These are phyloP conservation scores for Cystofilobasidium capitatum DNA, from an alignment of 768 basidiomycete genomes.

Conservation along the genomic window DNA sequence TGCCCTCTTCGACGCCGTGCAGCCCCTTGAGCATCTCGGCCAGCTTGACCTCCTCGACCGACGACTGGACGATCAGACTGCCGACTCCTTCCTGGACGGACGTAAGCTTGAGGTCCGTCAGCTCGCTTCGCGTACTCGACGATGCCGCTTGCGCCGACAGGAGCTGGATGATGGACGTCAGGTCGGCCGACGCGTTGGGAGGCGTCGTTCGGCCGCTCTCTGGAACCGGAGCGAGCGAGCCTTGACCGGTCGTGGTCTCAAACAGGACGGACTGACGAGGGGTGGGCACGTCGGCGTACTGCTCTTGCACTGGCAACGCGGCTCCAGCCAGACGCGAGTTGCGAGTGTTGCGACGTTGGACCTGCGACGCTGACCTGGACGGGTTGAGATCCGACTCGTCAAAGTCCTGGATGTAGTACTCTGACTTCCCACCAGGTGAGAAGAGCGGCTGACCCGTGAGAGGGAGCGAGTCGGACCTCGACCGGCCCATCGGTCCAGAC, in stretches of 20 bases:
- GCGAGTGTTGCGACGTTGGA: slow-evolving; percentile 9
- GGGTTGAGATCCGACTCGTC: slow-evolving; percentile 25
- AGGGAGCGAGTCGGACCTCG: background rate
- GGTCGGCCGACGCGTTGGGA: background rate
- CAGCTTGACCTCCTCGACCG: background rate
- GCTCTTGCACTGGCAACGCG: background rate
- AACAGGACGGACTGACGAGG: background rate
- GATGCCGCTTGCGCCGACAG: background rate
- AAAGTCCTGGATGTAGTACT: slow-evolving; percentile 5
- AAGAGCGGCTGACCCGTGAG: background rate
- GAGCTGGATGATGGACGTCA: slow-evolving; percentile 4
- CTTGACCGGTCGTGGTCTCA: background rate
- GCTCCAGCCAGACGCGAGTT: background rate
- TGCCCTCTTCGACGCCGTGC: background rate
- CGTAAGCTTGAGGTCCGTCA: slow-evolving; percentile 16
- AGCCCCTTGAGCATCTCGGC: background rate
- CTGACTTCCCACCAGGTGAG: background rate
- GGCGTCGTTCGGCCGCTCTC: background rate
- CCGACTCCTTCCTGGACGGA: background rate
- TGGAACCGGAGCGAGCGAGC: background rate
- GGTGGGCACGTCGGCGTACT: background rate
- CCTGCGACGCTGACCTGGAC: slow-evolving; percentile 19
- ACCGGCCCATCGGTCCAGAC: background rate
- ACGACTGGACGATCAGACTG: background rate
- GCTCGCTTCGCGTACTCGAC: slow-evolving; percentile 1